A percentile compares a stretch with the other conserved stretches of the same genome.
phyloP scores from a whole-genome alignment of 305 asterid species.

The Striga hermonthica region DNA sequence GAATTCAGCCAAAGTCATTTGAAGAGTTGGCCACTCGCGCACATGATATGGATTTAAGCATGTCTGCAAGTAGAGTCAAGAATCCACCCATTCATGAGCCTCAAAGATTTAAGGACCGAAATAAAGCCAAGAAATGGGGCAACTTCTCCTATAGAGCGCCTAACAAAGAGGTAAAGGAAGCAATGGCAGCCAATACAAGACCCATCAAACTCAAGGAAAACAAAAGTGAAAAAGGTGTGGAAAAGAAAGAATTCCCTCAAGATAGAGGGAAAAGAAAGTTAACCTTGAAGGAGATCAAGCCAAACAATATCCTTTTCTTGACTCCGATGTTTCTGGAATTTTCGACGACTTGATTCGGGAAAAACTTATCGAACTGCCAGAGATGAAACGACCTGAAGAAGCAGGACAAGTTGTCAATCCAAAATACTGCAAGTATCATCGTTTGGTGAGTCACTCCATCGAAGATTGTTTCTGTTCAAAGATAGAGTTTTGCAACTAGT shows the following conservation, averaged over 20 bases:
- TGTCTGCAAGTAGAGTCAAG: background rate
- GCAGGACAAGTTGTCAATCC: too few relatives aligned
- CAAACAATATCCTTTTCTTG: background rate
- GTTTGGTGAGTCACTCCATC: too few relatives aligned
- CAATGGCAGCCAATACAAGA: background rate
- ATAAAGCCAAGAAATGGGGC: background rate
- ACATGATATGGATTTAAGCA: background rate
- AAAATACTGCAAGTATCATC: too few relatives aligned
- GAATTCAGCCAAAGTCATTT: too few relatives aligned
- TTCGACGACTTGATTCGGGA: too few relatives aligned
- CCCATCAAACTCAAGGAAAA: background rate
- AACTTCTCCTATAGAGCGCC: background rate
- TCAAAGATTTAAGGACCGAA: background rate
- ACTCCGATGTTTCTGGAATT: too few relatives aligned
- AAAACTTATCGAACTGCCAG: too few relatives aligned
- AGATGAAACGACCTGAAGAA: too few relatives aligned
- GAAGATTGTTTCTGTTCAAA: background rate
- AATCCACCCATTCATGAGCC: background rate
- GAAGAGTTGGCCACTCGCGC: background rate
- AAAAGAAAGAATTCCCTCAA: background rate
- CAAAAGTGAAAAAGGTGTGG: background rate
- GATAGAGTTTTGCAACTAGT: background rate
- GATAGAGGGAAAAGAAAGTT: background rate
- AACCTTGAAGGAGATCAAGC: background rate
- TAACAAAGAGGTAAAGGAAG: background rate